Percentiles rank a stretch among this genome's conserved stretches.
Conservation (phyloP, 495 filamentous ascomycete genomes). For the Jackrogersella multiformis region DNA sequence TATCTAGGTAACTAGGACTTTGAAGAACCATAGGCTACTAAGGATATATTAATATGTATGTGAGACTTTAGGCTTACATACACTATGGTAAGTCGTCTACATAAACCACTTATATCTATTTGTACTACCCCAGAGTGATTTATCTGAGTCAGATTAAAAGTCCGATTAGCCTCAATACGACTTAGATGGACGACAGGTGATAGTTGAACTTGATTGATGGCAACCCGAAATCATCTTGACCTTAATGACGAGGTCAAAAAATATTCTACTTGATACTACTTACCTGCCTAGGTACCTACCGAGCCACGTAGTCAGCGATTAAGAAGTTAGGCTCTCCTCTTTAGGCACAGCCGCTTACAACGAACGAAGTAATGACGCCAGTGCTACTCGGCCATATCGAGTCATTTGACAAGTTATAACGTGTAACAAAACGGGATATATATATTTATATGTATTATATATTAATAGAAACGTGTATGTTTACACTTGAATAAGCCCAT, state of each 20-base stretch:
- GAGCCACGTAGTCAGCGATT: background rate
- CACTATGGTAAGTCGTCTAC: too few species aligned
- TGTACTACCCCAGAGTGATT: background rate
- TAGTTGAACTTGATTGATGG: background rate
- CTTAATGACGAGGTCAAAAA: background rate
- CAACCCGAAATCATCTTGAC: background rate
- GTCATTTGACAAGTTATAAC: background rate
- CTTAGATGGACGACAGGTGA: background rate
- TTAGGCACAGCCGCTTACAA: background rate
- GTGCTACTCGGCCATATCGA: background rate
- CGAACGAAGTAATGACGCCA: background rate
- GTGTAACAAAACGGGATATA: background rate
- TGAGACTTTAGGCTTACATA: too few species aligned
- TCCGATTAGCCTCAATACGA: background rate
- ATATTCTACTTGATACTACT: background rate
- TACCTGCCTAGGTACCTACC: too few species aligned
- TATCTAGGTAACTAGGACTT: background rate
- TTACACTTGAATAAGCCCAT: background rate
- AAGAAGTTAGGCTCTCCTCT: background rate
- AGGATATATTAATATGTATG: background rate
- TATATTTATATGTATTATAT: background rate
- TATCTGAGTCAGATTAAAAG: slow-evolving; percentile 18
- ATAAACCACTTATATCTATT: background rate
- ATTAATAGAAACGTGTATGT: background rate
- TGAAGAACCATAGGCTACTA: background rate